Evolutionary conservation across 441 rosid species (phyloP).

Genomic region (Erysimum pusillum): DNA sequence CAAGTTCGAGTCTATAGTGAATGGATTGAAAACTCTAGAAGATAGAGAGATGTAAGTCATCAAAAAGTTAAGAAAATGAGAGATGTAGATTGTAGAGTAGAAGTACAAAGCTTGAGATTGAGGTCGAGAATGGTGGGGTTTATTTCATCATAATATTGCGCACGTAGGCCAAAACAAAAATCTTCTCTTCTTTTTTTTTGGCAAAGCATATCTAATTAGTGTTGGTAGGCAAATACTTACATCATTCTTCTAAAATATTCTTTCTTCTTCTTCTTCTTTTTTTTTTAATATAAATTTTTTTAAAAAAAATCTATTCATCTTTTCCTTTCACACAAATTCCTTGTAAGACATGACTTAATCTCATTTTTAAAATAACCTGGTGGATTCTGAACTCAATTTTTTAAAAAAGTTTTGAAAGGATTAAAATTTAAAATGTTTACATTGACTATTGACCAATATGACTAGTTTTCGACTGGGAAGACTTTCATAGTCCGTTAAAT

Average conservation of each 20-base stretch:
- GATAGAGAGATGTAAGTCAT: constrained; percentile 33
- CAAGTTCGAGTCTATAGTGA: constrained; percentile 27
- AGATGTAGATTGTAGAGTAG: constrained; percentile 24
- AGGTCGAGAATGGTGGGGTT: constrained; percentile 33
- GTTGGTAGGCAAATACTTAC: constrained; percentile 49
- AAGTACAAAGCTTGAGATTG: constrained; percentile 16
- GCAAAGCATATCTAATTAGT: constrained; percentile 37
- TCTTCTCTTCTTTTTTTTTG: neutral
- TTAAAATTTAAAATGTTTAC: too few species aligned
- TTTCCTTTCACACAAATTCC: neutral
- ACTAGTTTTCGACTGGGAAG: neutral
- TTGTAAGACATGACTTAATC: constrained; percentile 7
- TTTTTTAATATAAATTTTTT: too few species aligned
- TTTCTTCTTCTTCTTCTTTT: neutral
- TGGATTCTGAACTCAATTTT: too few species aligned
- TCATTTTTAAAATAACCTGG: neutral
- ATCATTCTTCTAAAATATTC: constrained; percentile 31
- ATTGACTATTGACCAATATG: neutral
- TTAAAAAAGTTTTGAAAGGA: too few species aligned
- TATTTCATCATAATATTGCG: constrained; percentile 35
- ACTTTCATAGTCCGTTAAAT: neutral
- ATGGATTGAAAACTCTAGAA: constrained; percentile 34
- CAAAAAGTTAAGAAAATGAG: constrained; percentile 32
- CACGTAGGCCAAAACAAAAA: constrained; percentile 27
- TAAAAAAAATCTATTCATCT: neutral